Percentiles rank a stretch among this genome's conserved stretches.
Evolutionary conservation across 2,329 filamentous ascomycete genomes (phyloP).

Genomic region (Aspergillus ruber): DNA sequence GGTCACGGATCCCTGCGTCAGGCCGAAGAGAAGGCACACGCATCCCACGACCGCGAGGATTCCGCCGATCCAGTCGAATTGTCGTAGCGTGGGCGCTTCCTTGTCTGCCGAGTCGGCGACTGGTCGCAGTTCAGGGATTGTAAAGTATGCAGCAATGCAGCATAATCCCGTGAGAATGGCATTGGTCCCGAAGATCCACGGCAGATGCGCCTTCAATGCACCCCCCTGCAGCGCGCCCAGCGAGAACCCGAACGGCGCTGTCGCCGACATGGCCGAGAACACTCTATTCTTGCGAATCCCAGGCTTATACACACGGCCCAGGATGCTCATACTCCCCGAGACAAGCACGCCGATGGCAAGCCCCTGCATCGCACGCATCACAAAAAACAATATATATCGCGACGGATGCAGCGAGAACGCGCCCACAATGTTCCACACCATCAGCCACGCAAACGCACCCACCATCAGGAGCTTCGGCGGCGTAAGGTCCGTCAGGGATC

Average conservation of each 20-base stretch:
- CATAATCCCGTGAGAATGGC: conserved; percentile 35
- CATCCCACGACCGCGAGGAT: conserved; percentile 44
- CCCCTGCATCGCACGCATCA: conserved; percentile 38
- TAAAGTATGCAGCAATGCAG: conserved; percentile 31
- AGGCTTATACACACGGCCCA: conserved; percentile 42
- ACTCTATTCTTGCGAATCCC: conserved; percentile 43
- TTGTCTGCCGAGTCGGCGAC: conserved; percentile 22
- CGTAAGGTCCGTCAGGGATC: conserved; percentile 33
- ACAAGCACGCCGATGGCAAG: conserved; percentile 46
- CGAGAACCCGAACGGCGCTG: conserved; percentile 41
- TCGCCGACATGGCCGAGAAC: conserved; percentile 45
- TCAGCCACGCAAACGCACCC: conserved; percentile 38
- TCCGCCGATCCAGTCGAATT: conserved; percentile 38
- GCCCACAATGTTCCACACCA: conserved; percentile 35
- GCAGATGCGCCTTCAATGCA: conserved; percentile 31
- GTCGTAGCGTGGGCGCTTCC: conserved; percentile 23
- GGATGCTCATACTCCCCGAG: conserved; percentile 44
- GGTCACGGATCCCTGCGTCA: conserved; percentile 48
- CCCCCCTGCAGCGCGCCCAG: conserved; percentile 41
- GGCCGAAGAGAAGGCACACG: conserved; percentile 52
- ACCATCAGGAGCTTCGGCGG: conserved; percentile 39
- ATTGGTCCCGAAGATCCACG: conserved; percentile 42
- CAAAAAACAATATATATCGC: conserved; percentile 30
- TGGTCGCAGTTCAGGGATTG: conserved; percentile 33
- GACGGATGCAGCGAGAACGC: conserved; percentile 32